Percentiles rank a stretch among this genome's conserved stretches.
Conservation (phyloP, 768 basidiomycete genomes). For the Mrakia hoshinonis region DNA sequence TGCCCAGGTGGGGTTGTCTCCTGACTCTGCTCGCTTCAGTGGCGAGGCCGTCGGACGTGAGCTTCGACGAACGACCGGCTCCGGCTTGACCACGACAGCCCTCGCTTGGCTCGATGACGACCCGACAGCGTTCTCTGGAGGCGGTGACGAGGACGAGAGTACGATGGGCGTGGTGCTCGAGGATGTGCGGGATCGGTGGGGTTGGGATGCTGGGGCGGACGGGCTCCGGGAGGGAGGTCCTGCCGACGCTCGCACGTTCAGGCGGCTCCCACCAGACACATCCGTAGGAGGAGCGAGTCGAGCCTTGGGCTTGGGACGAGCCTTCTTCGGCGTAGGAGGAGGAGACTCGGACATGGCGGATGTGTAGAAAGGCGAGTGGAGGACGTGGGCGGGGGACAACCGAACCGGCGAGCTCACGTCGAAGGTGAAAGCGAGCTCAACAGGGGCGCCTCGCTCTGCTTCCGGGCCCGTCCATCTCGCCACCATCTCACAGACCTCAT, state of each 20-base stretch:
- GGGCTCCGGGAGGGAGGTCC: background rate
- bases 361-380: too few relatives aligned
- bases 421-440: too few relatives aligned
- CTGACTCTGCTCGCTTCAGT: background rate
- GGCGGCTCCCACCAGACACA: background rate
- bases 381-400: too few relatives aligned
- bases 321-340: background rate
- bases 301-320: slow-evolving; percentile 7
- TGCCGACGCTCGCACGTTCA: too few relatives aligned
- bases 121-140: background rate
- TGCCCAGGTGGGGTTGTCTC: background rate
- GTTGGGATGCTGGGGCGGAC: background rate
- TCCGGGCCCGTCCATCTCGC: too few relatives aligned
- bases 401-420: too few relatives aligned
- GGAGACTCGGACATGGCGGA: background rate
- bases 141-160: background rate
- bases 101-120: background rate
- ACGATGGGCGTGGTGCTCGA: background rate
- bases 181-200: background rate
- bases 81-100: too few relatives aligned
- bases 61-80: background rate
- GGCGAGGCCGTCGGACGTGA: background rate
- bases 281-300: background rate
- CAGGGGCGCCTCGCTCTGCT: too few relatives aligned
- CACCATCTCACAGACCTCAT: too few relatives aligned